These are phyloP conservation scores for Colletotrichum lindemuthianum DNA, from an alignment of 2,329 filamentous ascomycete genomes.

Conservation along the genomic window DNA sequence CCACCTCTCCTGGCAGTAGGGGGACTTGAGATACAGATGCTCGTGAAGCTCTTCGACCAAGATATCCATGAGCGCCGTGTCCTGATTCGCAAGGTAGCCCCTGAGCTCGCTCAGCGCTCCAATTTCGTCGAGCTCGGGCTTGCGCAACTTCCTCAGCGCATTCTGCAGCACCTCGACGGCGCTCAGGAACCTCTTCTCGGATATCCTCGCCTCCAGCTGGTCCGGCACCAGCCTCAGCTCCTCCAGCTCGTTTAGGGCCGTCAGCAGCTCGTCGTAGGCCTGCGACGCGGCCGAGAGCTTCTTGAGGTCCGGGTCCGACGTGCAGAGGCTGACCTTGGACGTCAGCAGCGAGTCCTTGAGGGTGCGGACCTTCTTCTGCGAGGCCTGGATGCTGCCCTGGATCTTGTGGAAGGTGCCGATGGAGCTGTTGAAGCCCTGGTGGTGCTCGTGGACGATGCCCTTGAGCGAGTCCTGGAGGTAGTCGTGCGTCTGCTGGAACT, in stretches of 20 bases:
- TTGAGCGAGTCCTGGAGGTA: constrained; percentile 95
- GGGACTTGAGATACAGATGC: constrained; percentile 96
- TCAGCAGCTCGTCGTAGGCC: constrained; percentile 89
- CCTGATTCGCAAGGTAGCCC: constrained; percentile 91
- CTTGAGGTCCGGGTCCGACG: constrained; percentile 89
- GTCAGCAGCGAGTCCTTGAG: constrained; percentile 85
- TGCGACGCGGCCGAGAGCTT: constrained; percentile 89
- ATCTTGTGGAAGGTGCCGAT: constrained; percentile 99
- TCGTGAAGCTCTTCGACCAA: constrained; percentile 97
- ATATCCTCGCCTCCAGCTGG: constrained; percentile 92
- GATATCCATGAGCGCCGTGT: constrained; percentile 91
- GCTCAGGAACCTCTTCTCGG: constrained; percentile 92
- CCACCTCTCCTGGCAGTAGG: constrained; percentile 97
- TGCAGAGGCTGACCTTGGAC: constrained; percentile 83
- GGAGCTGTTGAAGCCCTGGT: constrained; percentile 98
- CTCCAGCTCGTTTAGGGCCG: constrained; percentile 84
- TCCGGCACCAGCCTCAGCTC: constrained; percentile 90
- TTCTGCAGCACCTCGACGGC: constrained; percentile 93
- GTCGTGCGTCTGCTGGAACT: constrained; percentile 84
- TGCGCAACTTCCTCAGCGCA: constrained; percentile 83
- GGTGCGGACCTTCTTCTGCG: constrained; percentile 83
- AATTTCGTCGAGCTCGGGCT: constrained; percentile 90
- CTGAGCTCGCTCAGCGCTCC: constrained; percentile 87
- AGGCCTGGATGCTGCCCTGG: constrained; percentile 88
- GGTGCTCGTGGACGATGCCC: constrained; percentile 96